phyloP scores from a whole-genome alignment of 2,329 filamentous ascomycete genomes.

The Colletotrichum costaricense region DNA sequence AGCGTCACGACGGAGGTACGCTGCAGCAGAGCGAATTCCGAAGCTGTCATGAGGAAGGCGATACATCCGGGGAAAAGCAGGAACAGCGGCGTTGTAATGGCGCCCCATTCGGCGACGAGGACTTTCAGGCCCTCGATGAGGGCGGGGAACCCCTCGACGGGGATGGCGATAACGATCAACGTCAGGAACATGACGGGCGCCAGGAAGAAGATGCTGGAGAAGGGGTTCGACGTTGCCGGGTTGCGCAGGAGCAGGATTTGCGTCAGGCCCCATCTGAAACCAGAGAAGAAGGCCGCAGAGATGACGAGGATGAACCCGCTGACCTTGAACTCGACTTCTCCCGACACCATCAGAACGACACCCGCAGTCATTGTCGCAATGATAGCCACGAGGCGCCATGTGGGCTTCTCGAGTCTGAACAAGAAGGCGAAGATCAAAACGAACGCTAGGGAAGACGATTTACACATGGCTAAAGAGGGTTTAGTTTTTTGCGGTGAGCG shows the following conservation, averaged over 20 bases:
- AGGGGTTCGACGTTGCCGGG: constrained; percentile 94
- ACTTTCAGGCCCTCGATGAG: constrained; percentile 73
- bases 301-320: constrained; percentile 94
- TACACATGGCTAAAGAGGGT: constrained; percentile 82
- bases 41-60: constrained; percentile 96
- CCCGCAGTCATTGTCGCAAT: constrained; percentile 93
- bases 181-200: constrained; percentile 95
- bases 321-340: constrained; percentile 89
- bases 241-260: constrained; percentile 95
- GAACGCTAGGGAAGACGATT: constrained; percentile 95
- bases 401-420: constrained; percentile 90
- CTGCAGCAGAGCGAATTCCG: constrained; percentile 94
- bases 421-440: constrained; percentile 95
- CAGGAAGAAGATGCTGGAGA: constrained; percentile 97
- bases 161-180: constrained; percentile 82
- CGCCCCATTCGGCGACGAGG: constrained; percentile 76
- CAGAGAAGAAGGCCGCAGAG: constrained; percentile 91
- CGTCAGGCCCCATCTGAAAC: constrained; percentile 98
- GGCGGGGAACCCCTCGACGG: constrained; percentile 81
- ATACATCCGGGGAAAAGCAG: constrained; percentile 90
- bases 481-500: constrained; percentile 38
- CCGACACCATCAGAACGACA: constrained; percentile 98
- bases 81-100: constrained; percentile 73
- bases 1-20: constrained; percentile 96
- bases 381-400: constrained; percentile 85